Percentiles rank a stretch among this genome's conserved stretches.
phyloP scores from a whole-genome alignment of 768 basidiomycete genomes.

The Mycena floridula region DNA sequence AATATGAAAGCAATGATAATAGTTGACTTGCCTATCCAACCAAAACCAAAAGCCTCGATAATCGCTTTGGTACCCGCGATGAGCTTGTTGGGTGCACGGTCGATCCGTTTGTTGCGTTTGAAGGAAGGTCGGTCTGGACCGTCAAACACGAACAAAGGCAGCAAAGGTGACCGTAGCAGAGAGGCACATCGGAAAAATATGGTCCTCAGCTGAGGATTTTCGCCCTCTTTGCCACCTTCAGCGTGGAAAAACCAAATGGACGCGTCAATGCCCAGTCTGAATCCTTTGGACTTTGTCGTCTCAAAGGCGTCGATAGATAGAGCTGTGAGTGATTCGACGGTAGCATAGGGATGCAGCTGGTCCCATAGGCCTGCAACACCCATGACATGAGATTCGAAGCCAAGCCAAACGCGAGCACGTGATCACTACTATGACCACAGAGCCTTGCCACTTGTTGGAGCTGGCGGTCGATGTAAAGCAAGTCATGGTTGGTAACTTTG shows the following conservation, averaged over 20 bases:
- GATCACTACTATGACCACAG: too few relatives aligned
- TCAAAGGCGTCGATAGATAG: constrained; percentile 75
- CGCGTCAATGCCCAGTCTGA: constrained; percentile 80
- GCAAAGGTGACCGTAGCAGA: constrained; percentile 70
- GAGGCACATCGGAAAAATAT: constrained; percentile 81
- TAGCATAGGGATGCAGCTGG: constrained; percentile 25
- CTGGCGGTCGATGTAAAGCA: too few relatives aligned
- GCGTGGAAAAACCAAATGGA: constrained; percentile 57
- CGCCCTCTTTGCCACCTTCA: constrained; percentile 45
- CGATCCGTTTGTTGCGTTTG: constrained; percentile 74
- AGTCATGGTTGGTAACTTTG: too few relatives aligned
- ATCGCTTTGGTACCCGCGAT: constrained; percentile 74
- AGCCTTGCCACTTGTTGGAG: too few relatives aligned
- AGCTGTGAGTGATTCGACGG: constrained; percentile 13
- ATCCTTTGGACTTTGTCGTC: constrained; percentile 79
- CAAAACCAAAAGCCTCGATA: constrained; percentile 75
- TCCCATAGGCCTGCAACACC: constrained; percentile 48
- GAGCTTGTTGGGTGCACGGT: constrained; percentile 55
- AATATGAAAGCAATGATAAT: constrained; percentile 3
- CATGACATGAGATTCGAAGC: too few relatives aligned
- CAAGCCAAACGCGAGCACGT: too few relatives aligned
- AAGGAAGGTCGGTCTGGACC: constrained; percentile 77
- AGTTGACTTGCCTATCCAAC: constrained; percentile 63
- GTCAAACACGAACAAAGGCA: constrained; percentile 91
- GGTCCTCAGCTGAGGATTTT: constrained; percentile 61